These are phyloP conservation scores for Kwoniella bestiolae DNA, from an alignment of 768 basidiomycete genomes.

Conservation along the genomic window DNA sequence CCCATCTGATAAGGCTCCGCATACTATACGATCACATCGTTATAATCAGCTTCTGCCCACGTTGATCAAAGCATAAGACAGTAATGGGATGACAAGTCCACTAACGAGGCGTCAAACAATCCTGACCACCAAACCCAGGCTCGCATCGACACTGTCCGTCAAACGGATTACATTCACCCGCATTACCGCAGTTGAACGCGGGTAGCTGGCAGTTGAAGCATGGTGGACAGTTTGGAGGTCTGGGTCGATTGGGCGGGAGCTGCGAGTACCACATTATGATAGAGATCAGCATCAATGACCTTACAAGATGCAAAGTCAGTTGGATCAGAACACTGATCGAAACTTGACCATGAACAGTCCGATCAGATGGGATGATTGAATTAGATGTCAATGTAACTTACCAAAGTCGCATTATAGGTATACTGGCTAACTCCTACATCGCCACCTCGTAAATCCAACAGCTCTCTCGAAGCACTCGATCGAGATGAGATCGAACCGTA, in stretches of 20 bases:
- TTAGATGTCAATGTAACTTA: background rate
- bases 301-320: too few species aligned
- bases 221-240: conserved; percentile 56
- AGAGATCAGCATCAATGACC: background rate
- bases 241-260: conserved; percentile 18
- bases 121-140: conserved; percentile 95
- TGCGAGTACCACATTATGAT: background rate
- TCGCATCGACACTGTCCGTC: conserved; percentile 97
- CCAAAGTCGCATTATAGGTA: conserved; percentile 11
- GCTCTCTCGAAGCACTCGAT: conserved; percentile 3
- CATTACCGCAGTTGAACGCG: conserved; percentile 89
- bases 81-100: too few species aligned
- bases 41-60: background rate
- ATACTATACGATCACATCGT: conserved; percentile 64
- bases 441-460: conserved; percentile 4
- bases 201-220: conserved; percentile 97
- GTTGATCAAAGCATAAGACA: too few species aligned
- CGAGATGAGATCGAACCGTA: conserved; percentile 20
- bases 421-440: conserved; percentile 15
- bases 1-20: conserved; percentile 91
- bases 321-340: too few species aligned
- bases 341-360: too few species aligned
- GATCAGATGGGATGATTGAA: background rate
- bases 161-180: conserved; percentile 83
- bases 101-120: conserved; percentile 89